Conservation (phyloP, 768 basidiomycete species). For the Rhodotorula toruloides region DNA sequence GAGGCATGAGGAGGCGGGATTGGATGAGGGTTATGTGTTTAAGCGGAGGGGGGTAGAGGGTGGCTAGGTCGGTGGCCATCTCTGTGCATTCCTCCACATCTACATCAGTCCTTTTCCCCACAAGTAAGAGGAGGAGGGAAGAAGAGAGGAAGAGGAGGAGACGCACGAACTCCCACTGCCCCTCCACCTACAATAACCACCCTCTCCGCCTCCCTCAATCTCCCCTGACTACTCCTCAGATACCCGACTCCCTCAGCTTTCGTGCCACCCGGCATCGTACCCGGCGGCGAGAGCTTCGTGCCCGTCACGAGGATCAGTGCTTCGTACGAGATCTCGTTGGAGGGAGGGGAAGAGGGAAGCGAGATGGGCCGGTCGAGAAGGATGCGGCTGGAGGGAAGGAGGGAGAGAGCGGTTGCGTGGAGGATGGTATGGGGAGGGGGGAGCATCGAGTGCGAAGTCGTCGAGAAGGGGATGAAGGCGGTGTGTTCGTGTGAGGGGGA, state of each 20-base stretch:
- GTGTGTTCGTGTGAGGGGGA: conserved; percentile 62
- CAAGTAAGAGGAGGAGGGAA: neutral
- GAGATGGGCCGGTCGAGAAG: conserved; percentile 9
- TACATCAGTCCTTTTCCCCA: neutral
- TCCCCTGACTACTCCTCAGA: conserved; percentile 54
- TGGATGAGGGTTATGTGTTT: conserved; percentile 60
- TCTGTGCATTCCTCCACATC: conserved; percentile 47
- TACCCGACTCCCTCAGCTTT: conserved; percentile 51
- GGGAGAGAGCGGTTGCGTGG: conserved; percentile 8
- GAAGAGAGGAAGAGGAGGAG: neutral
- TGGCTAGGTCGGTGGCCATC: conserved; percentile 61
- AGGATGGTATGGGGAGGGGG: conserved; percentile 13
- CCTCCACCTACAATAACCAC: conserved; percentile 68
- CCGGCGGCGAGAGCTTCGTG: conserved; percentile 42
- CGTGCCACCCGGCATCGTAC: conserved; percentile 22
- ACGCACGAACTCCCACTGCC: conserved; percentile 65
- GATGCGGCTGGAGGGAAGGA: neutral
- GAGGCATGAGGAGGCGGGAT: conserved; percentile 58
- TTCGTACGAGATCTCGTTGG: conserved; percentile 52
- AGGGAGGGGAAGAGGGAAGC: conserved; percentile 38
- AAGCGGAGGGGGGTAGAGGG: conserved; percentile 50
- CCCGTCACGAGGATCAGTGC: conserved; percentile 62
- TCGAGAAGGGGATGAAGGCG: conserved; percentile 60
- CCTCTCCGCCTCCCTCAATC: conserved; percentile 52
- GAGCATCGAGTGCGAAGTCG: conserved; percentile 6